Base-by-base conservation (phyloP, 495 filamentous ascomycete species). In the Neurospora discreta region DNA sequence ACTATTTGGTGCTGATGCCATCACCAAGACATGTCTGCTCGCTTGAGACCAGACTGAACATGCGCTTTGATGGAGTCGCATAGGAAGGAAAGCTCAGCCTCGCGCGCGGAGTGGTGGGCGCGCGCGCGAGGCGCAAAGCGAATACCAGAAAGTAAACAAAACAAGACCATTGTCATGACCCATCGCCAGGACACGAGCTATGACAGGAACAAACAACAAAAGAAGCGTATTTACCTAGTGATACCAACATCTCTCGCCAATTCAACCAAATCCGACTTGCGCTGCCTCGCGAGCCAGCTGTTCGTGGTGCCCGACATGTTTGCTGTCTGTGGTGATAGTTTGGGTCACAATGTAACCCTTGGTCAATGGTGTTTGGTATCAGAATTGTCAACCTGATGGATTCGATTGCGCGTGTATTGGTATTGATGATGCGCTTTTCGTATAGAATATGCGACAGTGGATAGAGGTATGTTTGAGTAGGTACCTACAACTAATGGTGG, bases 261-360 rank as follows among this genome's bases (percentile, higher is more conserved):
- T 74, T 94, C 90, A 43, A 87, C 74, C 68, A 99, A 87, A 73
- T 95, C 92, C 72, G 84, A 84, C 84, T 98, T 98, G 82, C 90
- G 90, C 86, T 96, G 91, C 78, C 89, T 89, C 75, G 90, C 88
- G 76, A 98, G 86, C 90, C 90, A 98, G 75, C 89, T 88, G 75
- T 85, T 84, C 65, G 74, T 39, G 42, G 75, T 78, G 75, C 80
- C 78, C 73, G 82, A 82, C 81, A 84, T 84, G 69, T 36, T 79
- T 75, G 20, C 60, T 39, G 26, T 52, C 15, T 18, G 44, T 39
- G 58, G 68, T 39, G 71, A 41, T 67, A 75, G 44, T 9, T 20
- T 10, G 11, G 30, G 68, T 71, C 70, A 52, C 46, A 39, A 26
- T 39, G 58, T 70, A 42, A 44, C 23, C 65, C 38, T 68, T 58